Evolutionary conservation across 2,329 filamentous ascomycete genomes (phyloP), one percentile per base, ranked within the genome.

Genomic region (Epichloe hybrida): DNA sequence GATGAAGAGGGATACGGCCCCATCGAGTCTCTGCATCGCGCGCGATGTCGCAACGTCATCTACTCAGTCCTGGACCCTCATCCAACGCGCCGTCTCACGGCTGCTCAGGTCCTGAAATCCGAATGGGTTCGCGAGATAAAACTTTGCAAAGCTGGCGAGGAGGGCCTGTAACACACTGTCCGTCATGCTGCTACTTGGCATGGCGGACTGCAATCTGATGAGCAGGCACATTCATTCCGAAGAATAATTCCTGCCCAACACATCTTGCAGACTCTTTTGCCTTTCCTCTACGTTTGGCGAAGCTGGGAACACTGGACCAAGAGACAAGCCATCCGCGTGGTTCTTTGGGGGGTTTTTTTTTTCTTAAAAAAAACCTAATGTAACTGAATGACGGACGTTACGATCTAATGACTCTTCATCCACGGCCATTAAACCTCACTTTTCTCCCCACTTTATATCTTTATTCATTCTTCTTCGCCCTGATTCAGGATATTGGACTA

Each of bases 71-170:
- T 98, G 44, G 93, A 98, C 64, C 93, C 93, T 34, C 96, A 95
- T 65, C 89, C 93, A 27, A 80, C 80, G 52, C 85, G 93, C 56
- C 88, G 93, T 59, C 91, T 98, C 65, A 96, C 89, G 34, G 91
- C 93, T 52, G 91, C 90, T 40, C 93, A 98, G 71, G 88, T 97
- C 52, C 81, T 98, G 62, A 95, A 95, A 69, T 97, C 91, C 4
- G 93, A 98, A 72, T 98, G 93, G 93, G 89, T 93, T 58, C 87
- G 93, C 59, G 91, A 96, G 69, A 96, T 97, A 69, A 95, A 90
- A 71, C 78, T 97, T 52, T 98, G 93, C 74, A 93, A 90, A 69
- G 91, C 93, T 54, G 93, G 91, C 58, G 88, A 97, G 70, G 90
- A 97, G 75, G 93, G 93, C 52, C 83, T 94, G 61, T 96, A 77